Evolutionary conservation across 2,329 filamentous ascomycete species (phyloP).

Genomic region (Neonectria neomacrospora): DNA sequence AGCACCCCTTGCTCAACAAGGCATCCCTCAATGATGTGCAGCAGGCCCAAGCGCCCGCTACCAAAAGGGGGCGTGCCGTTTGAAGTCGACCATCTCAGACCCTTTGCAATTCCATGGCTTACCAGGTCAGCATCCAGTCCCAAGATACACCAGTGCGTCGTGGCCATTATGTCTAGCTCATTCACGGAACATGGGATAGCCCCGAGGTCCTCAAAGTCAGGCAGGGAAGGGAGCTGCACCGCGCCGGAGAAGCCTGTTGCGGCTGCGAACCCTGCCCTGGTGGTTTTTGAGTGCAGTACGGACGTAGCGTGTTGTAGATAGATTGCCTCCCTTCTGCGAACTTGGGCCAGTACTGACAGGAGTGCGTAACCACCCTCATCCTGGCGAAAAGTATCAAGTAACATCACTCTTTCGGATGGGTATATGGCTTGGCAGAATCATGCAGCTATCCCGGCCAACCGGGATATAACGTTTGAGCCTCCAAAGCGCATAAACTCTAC

Average conservation of each 20-base stretch:
- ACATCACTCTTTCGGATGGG: slow-evolving; percentile 15
- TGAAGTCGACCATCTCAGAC: slow-evolving; percentile 29
- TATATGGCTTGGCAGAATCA: slow-evolving; percentile 23
- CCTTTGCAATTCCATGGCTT: slow-evolving; percentile 31
- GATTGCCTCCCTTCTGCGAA: slow-evolving; percentile 34
- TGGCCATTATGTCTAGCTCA: slow-evolving; percentile 14
- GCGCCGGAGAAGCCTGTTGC: slow-evolving; percentile 13
- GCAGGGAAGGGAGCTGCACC: slow-evolving; percentile 4
- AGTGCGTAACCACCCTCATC: slow-evolving; percentile 25
- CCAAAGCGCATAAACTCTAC: not conserved
- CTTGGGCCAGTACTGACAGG: slow-evolving; percentile 31
- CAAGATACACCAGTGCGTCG: not conserved
- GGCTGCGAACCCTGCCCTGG: slow-evolving; percentile 9
- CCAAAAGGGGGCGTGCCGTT: slow-evolving; percentile 31
- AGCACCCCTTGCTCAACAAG: slow-evolving; percentile 32
- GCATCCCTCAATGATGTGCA: slow-evolving; percentile 43
- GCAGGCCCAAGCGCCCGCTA: slow-evolving; percentile 41
- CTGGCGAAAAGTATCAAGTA: slow-evolving; percentile 7
- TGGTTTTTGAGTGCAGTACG: slow-evolving; percentile 3
- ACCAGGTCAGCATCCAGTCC: slow-evolving; percentile 20
- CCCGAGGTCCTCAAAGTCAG: slow-evolving; percentile 23
- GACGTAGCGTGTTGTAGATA: slow-evolving; percentile 25
- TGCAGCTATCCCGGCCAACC: slow-evolving; percentile 17
- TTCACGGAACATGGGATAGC: slow-evolving; percentile 27
- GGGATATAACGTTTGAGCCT: not conserved